Evolutionary conservation across 768 basidiomycete species (phyloP).

Genomic region (Leucocoprinus sp.): DNA sequence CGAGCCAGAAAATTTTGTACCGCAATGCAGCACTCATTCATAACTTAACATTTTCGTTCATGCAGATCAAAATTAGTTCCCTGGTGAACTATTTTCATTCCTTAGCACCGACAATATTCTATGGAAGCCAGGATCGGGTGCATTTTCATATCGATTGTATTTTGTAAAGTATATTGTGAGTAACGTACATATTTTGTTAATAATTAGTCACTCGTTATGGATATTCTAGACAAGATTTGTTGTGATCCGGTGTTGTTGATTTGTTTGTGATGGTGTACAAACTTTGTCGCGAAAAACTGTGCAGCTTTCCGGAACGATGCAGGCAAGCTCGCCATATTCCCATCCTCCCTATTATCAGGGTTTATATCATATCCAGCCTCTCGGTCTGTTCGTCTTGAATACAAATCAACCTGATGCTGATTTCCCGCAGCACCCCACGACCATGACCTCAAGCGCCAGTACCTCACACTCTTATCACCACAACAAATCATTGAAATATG

Average conservation of each 20-base stretch:
- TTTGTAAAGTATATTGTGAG: conserved; percentile 3
- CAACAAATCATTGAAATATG: conserved; percentile 77
- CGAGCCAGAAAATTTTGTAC: not conserved
- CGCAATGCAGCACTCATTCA: not conserved
- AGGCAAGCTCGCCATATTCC: conserved; percentile 34
- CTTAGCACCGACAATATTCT: not conserved
- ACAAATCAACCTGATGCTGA: conserved; percentile 12
- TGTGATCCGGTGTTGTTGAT: conserved; percentile 7
- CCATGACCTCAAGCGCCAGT: conserved; percentile 62
- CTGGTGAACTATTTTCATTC: not conserved
- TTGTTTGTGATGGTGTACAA: conserved; percentile 22
- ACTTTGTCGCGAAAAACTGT: conserved; percentile 69
- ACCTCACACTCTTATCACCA: conserved; percentile 57
- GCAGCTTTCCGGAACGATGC: conserved; percentile 61
- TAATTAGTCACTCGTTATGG: not conserved
- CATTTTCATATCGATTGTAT: conserved; percentile 1
- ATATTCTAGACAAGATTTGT: not conserved
- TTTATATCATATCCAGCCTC: conserved; percentile 26
- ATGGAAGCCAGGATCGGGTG: not conserved
- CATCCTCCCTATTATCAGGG: conserved; percentile 29
- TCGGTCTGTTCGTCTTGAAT: conserved; percentile 18
- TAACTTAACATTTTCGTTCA: conserved; percentile 1
- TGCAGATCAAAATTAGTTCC: not conserved
- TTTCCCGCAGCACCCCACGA: conserved; percentile 28
- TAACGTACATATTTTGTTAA: not conserved